phyloP scores from a whole-genome alignment of 2,329 filamentous ascomycete genomes.

The Diaporthe sp. region DNA sequence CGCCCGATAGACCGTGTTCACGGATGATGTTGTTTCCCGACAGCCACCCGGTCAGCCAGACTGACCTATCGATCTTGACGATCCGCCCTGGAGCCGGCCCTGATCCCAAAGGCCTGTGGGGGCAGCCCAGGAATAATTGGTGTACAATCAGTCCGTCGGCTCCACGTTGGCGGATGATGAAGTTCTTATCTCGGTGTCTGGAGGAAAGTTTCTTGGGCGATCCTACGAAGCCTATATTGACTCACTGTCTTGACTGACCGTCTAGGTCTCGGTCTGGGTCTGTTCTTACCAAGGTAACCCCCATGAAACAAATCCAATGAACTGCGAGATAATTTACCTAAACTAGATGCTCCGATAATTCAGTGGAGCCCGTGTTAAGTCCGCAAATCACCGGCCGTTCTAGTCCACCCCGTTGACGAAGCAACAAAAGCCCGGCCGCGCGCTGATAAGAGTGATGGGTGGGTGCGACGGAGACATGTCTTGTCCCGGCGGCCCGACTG shows the following conservation, averaged over 20 bases:
- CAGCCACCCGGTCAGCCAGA: not conserved
- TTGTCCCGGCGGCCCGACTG: slow-evolving; percentile 25
- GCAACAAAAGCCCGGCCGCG: not conserved
- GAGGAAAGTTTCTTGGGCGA: not conserved
- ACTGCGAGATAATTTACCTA: not conserved
- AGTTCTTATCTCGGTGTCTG: not conserved
- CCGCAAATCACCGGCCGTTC: not conserved
- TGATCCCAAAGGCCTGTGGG: not conserved
- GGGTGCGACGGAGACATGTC: not conserved
- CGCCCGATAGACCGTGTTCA: not conserved
- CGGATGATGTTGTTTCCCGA: slow-evolving; percentile 7
- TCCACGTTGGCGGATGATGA: not conserved
- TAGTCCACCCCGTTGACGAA: not conserved
- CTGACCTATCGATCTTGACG: not conserved
- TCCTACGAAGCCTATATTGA: slow-evolving; percentile 7
- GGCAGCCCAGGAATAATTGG: not conserved
- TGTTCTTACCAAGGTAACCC: not conserved
- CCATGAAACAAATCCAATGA: not conserved
- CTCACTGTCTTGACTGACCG: not conserved
- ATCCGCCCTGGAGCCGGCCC: too few species aligned
- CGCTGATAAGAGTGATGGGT: not conserved
- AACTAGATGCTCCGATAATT: not conserved
- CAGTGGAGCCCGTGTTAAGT: not conserved
- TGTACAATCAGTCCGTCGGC: not conserved
- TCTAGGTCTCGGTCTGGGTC: not conserved